phyloP scores from a whole-genome alignment of 768 basidiomycete genomes.

The Tulasnella sp. region DNA sequence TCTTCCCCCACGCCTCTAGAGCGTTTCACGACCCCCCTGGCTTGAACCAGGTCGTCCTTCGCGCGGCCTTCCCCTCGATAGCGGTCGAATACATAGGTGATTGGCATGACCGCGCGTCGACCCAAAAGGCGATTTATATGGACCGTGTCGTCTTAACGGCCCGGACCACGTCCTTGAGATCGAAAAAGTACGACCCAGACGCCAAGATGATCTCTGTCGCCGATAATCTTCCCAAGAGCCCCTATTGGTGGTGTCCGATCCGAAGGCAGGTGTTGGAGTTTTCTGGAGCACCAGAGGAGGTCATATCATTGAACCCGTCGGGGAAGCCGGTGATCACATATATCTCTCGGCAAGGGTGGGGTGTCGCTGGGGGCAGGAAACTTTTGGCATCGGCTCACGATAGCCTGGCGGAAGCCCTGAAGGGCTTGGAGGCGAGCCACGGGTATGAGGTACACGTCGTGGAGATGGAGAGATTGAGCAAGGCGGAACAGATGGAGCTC shows the following conservation, averaged over 20 bases:
- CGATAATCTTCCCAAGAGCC: slow-evolving; percentile 59
- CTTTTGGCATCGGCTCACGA: slow-evolving; percentile 24
- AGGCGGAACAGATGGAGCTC: slow-evolving; percentile 30
- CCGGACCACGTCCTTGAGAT: slow-evolving; percentile 70
- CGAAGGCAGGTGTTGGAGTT: slow-evolving; percentile 1
- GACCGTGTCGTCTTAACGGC: slow-evolving; percentile 82
- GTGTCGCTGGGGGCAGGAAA: slow-evolving; percentile 28
- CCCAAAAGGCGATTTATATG: slow-evolving; percentile 60
- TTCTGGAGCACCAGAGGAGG: background rate
- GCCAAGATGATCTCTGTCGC: slow-evolving; percentile 67
- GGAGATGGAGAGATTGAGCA: slow-evolving; percentile 29
- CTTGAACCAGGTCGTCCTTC: slow-evolving; percentile 84
- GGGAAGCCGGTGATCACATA: slow-evolving; percentile 32
- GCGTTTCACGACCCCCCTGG: slow-evolving; percentile 72
- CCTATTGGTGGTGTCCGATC: slow-evolving; percentile 72
- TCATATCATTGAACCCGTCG: slow-evolving; percentile 14
- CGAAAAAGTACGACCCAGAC: slow-evolving; percentile 51
- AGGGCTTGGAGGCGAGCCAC: slow-evolving; percentile 26
- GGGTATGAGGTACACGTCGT: slow-evolving; percentile 32
- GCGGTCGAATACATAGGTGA: slow-evolving; percentile 73
- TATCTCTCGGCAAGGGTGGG: slow-evolving; percentile 28
- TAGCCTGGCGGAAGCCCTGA: slow-evolving; percentile 26
- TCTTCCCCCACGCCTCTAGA: slow-evolving; percentile 63
- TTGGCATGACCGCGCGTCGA: slow-evolving; percentile 67
- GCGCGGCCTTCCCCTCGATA: slow-evolving; percentile 67